Evolutionary conservation across 1,284 basidiomycete species (phyloP).

Genomic region (Leucoagaricus sp.): DNA sequence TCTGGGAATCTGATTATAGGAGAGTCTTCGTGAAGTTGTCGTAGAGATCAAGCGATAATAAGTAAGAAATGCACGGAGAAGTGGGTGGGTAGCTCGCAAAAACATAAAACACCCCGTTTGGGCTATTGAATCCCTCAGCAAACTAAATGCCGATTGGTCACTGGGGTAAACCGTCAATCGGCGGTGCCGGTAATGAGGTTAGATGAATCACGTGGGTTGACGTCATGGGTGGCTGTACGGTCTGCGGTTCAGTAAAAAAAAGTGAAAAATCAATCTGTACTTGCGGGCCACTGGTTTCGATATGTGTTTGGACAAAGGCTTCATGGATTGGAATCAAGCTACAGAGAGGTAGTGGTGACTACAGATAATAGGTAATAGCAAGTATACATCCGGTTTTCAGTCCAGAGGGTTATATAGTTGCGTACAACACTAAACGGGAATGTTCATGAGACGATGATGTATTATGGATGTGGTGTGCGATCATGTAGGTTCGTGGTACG

Average conservation of each 20-base stretch:
- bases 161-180: neutral
- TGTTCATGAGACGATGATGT: neutral
- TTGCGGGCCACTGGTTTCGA: too few relatives aligned
- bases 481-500: slow-evolving; percentile 61
- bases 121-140: neutral
- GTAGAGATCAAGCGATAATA: neutral
- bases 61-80: neutral
- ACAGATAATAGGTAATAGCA: neutral
- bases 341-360: neutral
- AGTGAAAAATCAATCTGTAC: neutral
- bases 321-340: neutral
- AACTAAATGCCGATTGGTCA: neutral
- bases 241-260: neutral
- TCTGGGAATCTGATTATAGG: neutral
- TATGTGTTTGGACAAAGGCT: too few relatives aligned
- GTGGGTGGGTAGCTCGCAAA: neutral
- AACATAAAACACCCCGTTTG: neutral
- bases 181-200: neutral
- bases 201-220: neutral
- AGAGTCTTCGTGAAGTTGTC: neutral
- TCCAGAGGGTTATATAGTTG: neutral
- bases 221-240: neutral
- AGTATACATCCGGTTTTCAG: neutral
- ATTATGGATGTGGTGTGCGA: slow-evolving; percentile 45
- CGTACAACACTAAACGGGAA: neutral